These are phyloP conservation scores for Paragyromitra xinjiangensis DNA, from an alignment of 495 filamentous ascomycete genomes.

Conservation along the genomic window DNA sequence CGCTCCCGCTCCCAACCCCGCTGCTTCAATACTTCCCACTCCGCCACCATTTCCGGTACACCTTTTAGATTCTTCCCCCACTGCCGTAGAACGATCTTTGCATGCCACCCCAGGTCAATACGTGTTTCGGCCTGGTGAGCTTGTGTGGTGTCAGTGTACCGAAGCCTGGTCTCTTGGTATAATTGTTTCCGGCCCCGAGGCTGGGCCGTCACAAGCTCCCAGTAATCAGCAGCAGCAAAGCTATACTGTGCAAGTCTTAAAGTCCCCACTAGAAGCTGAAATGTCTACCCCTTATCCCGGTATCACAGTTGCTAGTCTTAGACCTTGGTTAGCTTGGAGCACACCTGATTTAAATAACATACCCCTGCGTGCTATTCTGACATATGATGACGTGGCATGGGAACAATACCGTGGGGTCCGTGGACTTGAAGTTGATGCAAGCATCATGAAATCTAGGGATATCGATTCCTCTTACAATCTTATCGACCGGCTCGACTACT, in stretches of 20 bases:
- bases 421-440: constrained; percentile 67
- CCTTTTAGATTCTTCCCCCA: constrained; percentile 52
- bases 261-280: constrained; percentile 54
- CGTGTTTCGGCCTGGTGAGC: constrained; percentile 67
- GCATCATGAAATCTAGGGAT: constrained; percentile 68
- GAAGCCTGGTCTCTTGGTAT: constrained; percentile 68
- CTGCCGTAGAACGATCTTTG: constrained; percentile 57
- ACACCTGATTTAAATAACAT: constrained; percentile 61
- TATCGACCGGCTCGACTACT: constrained; percentile 62
- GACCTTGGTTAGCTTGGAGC: constrained; percentile 73
- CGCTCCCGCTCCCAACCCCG: background rate
- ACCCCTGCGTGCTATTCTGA: constrained; percentile 45
- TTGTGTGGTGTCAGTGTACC: constrained; percentile 68
- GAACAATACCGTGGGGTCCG: constrained; percentile 52
- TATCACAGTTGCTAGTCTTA: constrained; percentile 57
- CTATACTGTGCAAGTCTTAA: constrained; percentile 58
- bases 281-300: constrained; percentile 46
- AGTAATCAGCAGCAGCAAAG: constrained; percentile 21
- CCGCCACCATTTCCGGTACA: constrained; percentile 34
- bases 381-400: constrained; percentile 67
- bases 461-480: constrained; percentile 68
- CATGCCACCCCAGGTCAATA: constrained; percentile 59
- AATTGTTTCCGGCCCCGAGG: constrained; percentile 57
- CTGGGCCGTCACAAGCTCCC: constrained; percentile 17
- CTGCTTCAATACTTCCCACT: constrained; percentile 36